A percentile compares a stretch with the other conserved stretches of the same genome.
These are phyloP conservation scores for Hyaloscypha finlandica DNA, from an alignment of 495 filamentous ascomycete genomes.

Conservation along the genomic window DNA sequence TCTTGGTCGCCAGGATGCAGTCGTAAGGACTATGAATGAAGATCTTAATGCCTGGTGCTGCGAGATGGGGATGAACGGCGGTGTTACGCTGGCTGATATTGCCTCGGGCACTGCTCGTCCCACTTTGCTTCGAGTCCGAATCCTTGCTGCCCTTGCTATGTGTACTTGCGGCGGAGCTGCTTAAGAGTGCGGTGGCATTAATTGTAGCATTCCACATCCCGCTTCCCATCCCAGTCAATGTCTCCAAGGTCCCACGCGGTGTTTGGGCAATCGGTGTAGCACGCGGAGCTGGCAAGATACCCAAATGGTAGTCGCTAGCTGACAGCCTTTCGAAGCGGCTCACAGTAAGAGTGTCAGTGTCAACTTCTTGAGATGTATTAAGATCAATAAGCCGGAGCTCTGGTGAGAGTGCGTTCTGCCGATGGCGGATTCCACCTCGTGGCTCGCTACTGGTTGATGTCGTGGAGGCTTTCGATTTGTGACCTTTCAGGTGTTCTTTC, in stretches of 20 bases:
- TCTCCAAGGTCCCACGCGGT: conserved; percentile 70
- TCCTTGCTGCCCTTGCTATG: conserved; percentile 64
- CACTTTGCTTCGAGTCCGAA: conserved; percentile 45
- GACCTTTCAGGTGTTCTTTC: conserved; percentile 20
- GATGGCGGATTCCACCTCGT: conserved; percentile 60
- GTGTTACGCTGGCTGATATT: conserved; percentile 17
- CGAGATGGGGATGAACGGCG: conserved; percentile 47
- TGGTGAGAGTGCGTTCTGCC: conserved; percentile 75
- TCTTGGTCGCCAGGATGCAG: conserved; percentile 81
- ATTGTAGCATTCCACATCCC: conserved; percentile 79
- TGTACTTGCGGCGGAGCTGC: conserved; percentile 82
- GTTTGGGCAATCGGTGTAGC: conserved; percentile 55
- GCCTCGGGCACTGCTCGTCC: conserved; percentile 37
- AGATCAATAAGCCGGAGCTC: conserved; percentile 91
- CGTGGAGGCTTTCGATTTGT: conserved; percentile 39
- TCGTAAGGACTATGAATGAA: conserved; percentile 97
- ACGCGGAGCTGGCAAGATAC: conserved; percentile 74
- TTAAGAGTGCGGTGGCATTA: conserved; percentile 82
- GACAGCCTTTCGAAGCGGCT: conserved; percentile 83
- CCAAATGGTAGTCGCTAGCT: conserved; percentile 91
- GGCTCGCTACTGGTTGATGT: conserved; percentile 52
- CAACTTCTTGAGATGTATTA: conserved; percentile 71
- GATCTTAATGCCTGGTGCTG: conserved; percentile 79
- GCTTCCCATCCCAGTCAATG: conserved; percentile 56
- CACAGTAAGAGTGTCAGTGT: conserved; percentile 77